Evolutionary conservation across 129 eudicot genomes (phyloP).

Genomic region (Flaveria bidentis): DNA sequence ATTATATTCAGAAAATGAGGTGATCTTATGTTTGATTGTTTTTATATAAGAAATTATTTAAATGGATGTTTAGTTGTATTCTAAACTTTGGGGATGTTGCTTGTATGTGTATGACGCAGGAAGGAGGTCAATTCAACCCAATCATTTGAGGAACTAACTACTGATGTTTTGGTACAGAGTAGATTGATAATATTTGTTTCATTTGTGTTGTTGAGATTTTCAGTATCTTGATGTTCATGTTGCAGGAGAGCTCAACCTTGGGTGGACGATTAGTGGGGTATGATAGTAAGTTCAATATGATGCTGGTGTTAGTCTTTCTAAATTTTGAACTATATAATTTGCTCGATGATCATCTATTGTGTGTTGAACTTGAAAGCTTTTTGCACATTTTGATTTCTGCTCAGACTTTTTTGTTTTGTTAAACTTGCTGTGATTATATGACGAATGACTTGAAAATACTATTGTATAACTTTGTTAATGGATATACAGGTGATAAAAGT

Average conservation of each 20-base stretch:
- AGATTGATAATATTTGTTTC: not conserved
- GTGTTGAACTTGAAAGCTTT: too few relatives aligned
- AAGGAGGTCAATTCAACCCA: conserved; percentile 55
- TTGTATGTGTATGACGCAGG: conserved; percentile 39
- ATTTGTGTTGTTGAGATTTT: conserved; percentile 14
- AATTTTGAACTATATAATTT: too few relatives aligned
- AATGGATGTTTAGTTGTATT: not conserved
- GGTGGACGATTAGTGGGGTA: conserved; percentile 60
- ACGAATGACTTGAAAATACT: not conserved
- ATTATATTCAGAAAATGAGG: conserved; percentile 69
- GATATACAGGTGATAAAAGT: conserved; percentile 4
- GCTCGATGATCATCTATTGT: too few relatives aligned
- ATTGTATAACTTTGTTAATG: not conserved
- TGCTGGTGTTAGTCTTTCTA: too few relatives aligned
- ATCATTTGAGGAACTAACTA: conserved; percentile 51
- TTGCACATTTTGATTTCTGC: too few relatives aligned
- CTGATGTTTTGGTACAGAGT: conserved; percentile 54
- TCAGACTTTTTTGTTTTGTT: not conserved
- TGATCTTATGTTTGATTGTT: conserved; percentile 4
- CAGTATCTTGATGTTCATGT: not conserved
- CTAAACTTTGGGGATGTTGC: not conserved
- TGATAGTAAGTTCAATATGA: conserved; percentile 59
- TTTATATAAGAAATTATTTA: not conserved
- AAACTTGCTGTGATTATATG: not conserved
- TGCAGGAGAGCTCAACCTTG: conserved; percentile 36